These are phyloP conservation scores for Trichocladium uniseriatum DNA, from an alignment of 495 filamentous ascomycete genomes.

Conservation along the genomic window DNA sequence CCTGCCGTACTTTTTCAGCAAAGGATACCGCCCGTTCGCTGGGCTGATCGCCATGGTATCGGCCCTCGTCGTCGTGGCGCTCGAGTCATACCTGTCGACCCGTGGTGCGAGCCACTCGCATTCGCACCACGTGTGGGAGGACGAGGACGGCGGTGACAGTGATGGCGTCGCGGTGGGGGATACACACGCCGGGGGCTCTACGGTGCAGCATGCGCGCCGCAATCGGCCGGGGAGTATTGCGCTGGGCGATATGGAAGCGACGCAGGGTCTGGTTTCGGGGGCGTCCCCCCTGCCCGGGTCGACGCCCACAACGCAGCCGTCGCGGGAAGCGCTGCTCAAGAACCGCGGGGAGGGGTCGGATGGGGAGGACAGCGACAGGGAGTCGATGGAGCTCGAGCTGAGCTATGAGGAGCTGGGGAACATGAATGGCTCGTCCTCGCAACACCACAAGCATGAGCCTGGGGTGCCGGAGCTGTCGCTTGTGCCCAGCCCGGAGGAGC, in stretches of 20 bases:
- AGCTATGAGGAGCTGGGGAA: conserved; percentile 42
- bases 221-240: conserved; percentile 33
- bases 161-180: neutral
- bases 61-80: conserved; percentile 60
- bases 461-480: conserved; percentile 16
- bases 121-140: conserved; percentile 32
- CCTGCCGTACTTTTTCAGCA: conserved; percentile 63
- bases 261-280: conserved; percentile 39
- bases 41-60: conserved; percentile 71
- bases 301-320: conserved; percentile 22
- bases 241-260: conserved; percentile 35
- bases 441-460: conserved; percentile 15
- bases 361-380: conserved; percentile 26
- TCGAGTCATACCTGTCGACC: conserved; percentile 69
- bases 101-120: conserved; percentile 47
- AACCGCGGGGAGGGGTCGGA: neutral
- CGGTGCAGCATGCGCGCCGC: conserved; percentile 6
- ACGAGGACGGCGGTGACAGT: conserved; percentile 17
- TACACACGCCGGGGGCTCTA: conserved; percentile 24
- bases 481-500: conserved; percentile 32
- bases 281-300: conserved; percentile 40
- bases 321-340: conserved; percentile 2
- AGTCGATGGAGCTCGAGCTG: conserved; percentile 38
- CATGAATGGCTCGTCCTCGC: neutral
- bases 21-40: conserved; percentile 64